phyloP scores from a whole-genome alignment of 805 yeast species.

The Wickerhamiella sergipiensis region DNA sequence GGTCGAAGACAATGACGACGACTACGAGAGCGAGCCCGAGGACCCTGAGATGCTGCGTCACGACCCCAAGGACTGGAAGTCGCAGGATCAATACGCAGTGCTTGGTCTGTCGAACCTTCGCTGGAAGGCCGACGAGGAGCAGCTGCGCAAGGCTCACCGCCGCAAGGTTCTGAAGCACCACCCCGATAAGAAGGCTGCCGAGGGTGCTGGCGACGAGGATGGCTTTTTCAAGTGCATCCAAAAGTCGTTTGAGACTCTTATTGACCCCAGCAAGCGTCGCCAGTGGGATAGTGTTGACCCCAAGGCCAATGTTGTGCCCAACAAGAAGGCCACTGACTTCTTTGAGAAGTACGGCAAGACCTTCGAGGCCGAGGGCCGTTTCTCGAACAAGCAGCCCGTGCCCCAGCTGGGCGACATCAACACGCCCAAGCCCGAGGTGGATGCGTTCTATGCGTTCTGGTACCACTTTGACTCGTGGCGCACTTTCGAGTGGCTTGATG shows the following conservation, averaged over 20 bases:
- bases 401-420: slow-evolving; percentile 62
- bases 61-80: slow-evolving; percentile 98
- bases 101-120: slow-evolving; percentile 86
- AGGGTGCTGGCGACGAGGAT: slow-evolving; percentile 72
- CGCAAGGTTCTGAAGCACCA: slow-evolving; percentile 92
- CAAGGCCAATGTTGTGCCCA: slow-evolving; percentile 73
- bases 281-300: slow-evolving; percentile 94
- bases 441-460: slow-evolving; percentile 82
- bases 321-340: slow-evolving; percentile 62
- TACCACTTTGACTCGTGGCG: slow-evolving; percentile 95
- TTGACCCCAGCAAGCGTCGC: slow-evolving; percentile 74
- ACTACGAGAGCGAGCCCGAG: slow-evolving; percentile 45
- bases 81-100: slow-evolving; percentile 91
- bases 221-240: slow-evolving; percentile 97
- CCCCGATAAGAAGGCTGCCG: slow-evolving; percentile 94
- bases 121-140: slow-evolving; percentile 82
- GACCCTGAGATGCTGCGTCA: slow-evolving; percentile 68
- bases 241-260: slow-evolving; percentile 83
- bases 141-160: slow-evolving; percentile 93
- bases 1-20: slow-evolving; percentile 44
- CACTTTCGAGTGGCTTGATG: slow-evolving; percentile 93
- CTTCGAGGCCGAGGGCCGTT: slow-evolving; percentile 80
- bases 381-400: slow-evolving; percentile 82
- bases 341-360: slow-evolving; percentile 86
- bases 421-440: slow-evolving; percentile 67